Evolutionary conservation across 208 protist genomes (phyloP).

Genomic region (Leishmania tropica): DNA sequence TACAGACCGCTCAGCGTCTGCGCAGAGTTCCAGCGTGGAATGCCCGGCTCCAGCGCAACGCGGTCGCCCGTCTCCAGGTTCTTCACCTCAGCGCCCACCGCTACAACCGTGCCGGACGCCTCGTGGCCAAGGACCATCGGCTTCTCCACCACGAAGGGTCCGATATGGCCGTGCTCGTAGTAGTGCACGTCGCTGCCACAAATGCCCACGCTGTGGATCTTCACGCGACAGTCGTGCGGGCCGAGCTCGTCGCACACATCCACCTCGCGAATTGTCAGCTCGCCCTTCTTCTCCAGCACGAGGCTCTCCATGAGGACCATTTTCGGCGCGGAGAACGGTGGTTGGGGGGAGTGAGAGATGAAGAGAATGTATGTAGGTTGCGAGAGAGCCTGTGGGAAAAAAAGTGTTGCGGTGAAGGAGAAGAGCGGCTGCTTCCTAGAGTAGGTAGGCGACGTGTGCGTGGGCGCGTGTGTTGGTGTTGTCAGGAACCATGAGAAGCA

Average conservation of each 20-base stretch:
- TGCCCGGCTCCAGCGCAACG: constrained; percentile 74
- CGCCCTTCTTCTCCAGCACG: constrained; percentile 49
- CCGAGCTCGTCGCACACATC: constrained; percentile 53
- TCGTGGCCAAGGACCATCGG: constrained; percentile 80
- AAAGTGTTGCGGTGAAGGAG: background rate
- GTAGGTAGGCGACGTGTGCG: background rate
- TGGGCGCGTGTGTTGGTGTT: background rate
- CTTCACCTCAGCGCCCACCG: constrained; percentile 49
- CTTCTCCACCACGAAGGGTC: constrained; percentile 52
- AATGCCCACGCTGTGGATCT: constrained; percentile 68
- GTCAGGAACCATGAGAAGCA: background rate
- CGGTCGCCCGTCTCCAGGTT: constrained; percentile 63
- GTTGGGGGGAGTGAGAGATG: background rate
- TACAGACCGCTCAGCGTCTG: constrained; percentile 65
- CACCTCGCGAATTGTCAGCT: constrained; percentile 43
- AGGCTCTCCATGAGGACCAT: constrained; percentile 61
- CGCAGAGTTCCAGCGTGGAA: constrained; percentile 55
- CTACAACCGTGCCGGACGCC: constrained; percentile 54
- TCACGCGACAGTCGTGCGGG: constrained; percentile 48
- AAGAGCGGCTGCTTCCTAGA: background rate
- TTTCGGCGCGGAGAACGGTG: constrained; percentile 6
- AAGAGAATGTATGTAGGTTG: background rate
- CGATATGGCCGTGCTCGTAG: constrained; percentile 64
- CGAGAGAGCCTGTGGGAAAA: background rate
- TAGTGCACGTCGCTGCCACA: constrained; percentile 79